Evolutionary conservation across 495 filamentous ascomycete species (phyloP), one percentile per base, ranked within the genome.

Genomic region (Talaromyces thailandensis): DNA sequence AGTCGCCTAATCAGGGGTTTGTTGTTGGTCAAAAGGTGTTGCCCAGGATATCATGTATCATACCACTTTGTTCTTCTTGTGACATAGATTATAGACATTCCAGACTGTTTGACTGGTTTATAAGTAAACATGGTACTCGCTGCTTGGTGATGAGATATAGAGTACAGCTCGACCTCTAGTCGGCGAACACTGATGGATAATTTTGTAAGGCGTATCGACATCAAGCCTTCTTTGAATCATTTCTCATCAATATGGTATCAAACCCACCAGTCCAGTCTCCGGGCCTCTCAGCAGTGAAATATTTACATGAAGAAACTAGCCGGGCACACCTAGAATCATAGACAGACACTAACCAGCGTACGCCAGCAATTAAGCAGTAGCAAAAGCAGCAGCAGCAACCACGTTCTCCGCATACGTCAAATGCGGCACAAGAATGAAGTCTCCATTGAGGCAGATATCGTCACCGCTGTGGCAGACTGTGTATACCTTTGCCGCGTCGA

Each of bases 391-490:
- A 40, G 55, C 66, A 18, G 18, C 24, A 52, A 55, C n/a, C n/a
- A 57, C 65, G 52, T 69, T 52, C 29, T 61, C 53, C 23, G 63
- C 67, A 60, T 67, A 71, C 7, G 65, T 70, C 55, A 73, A 55
- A 66, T 74, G 71, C 21, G 67, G 56, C 23, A 67, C 56, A 18
- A 70, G 53, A 23, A 74, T 67, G 16, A 73, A 14, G 32, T 68
- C 63, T 6, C 66, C 71, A 48, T 68, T 62, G 21, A 67, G 58
- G 62, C 73, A 77, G 28, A 75, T 76, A 62, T 74, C 68, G 60
- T 77, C 74, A 5, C 62, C 65, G 1, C 59, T 24, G 45, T 75
- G 68, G 56, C 73, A 77, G 50, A 69, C 66, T 14, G 69, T 69
- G 32, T 62, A 59, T 1, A 74, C 70, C 40, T 72, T 75, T 11